A percentile compares a stretch with the other conserved stretches of the same genome.
These are phyloP conservation scores for Liriodendron chinense DNA, from an alignment of 164 flowering plant species.

Conservation along the genomic window DNA sequence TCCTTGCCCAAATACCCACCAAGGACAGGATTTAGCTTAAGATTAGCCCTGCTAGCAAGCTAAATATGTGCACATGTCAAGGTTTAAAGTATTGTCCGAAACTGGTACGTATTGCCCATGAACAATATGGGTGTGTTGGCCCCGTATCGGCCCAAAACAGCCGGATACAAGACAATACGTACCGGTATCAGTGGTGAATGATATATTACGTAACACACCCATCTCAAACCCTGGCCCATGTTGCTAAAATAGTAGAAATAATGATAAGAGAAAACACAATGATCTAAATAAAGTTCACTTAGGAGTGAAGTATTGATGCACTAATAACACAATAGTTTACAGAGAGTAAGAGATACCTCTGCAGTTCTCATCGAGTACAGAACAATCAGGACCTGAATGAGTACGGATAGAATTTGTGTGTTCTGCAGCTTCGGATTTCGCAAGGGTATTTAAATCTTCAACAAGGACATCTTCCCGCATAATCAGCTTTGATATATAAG, in stretches of 20 bases:
- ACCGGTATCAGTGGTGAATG: too few species aligned
- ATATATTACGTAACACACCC: too few species aligned
- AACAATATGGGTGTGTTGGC: too few species aligned
- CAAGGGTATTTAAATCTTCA: constrained; percentile 22
- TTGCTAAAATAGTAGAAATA: background rate
- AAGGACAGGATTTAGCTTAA: too few species aligned
- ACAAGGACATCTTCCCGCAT: constrained; percentile 17
- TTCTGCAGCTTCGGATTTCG: constrained; percentile 17
- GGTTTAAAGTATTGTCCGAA: too few species aligned
- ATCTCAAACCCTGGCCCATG: background rate
- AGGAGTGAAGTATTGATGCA: background rate
- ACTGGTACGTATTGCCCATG: too few species aligned
- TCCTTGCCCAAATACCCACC: too few species aligned
- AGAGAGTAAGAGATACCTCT: constrained; percentile 31
- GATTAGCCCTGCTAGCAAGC: too few species aligned
- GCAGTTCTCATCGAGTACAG: constrained; percentile 21
- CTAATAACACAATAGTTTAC: background rate
- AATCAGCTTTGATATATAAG: constrained; percentile 42
- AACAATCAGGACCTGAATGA: constrained; percentile 19
- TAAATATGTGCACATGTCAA: too few species aligned
- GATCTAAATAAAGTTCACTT: background rate
- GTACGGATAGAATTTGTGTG: background rate
- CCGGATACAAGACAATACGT: too few species aligned
- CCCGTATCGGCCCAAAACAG: too few species aligned
- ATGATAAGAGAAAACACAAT: background rate